Percentiles rank a stretch among this genome's conserved stretches.
Conservation (phyloP, 805 yeast species). For the Debaryomyces hansenii region DNA sequence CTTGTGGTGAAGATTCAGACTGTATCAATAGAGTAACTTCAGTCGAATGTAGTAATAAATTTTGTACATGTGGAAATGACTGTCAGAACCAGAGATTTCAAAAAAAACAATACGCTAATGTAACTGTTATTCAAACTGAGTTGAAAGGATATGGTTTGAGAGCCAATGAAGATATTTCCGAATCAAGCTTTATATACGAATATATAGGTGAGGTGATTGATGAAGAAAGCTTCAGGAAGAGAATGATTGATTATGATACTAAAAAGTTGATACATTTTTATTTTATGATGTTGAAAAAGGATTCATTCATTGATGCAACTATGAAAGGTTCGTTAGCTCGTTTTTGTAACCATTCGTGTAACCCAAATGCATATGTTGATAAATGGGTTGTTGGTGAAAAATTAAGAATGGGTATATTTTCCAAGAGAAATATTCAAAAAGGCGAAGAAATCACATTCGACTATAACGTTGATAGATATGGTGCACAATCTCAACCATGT, state of each 20-base stretch:
- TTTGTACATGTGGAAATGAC: conserved; percentile 67
- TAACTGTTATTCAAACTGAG: conserved; percentile 82
- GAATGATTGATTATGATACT: conserved; percentile 74
- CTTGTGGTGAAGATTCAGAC: conserved; percentile 84
- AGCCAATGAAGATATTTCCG: conserved; percentile 58
- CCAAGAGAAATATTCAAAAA: conserved; percentile 63
- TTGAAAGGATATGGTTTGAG: conserved; percentile 88
- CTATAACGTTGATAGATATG: conserved; percentile 94
- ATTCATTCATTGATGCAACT: conserved; percentile 94
- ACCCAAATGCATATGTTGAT: conserved; percentile 92
- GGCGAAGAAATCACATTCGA: conserved; percentile 94
- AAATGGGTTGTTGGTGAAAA: conserved; percentile 96
- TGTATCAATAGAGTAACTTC: conserved; percentile 92
- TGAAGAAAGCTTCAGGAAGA: conserved; percentile 67
- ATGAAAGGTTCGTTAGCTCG: conserved; percentile 84
- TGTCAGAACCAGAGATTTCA: conserved; percentile 93
- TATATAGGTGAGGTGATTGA: conserved; percentile 93
- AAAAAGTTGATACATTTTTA: conserved; percentile 78
- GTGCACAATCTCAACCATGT: conserved; percentile 92
- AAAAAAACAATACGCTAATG: conserved; percentile 63
- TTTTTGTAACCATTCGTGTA: conserved; percentile 93
- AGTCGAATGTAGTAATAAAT: conserved; percentile 80
- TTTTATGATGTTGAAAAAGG: conserved; percentile 93
- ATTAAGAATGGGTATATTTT: conserved; percentile 91
- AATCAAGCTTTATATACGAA: conserved; percentile 79